These are phyloP conservation scores for Wallemia hederae DNA, from an alignment of 1,284 basidiomycete genomes.

Conservation along the genomic window DNA sequence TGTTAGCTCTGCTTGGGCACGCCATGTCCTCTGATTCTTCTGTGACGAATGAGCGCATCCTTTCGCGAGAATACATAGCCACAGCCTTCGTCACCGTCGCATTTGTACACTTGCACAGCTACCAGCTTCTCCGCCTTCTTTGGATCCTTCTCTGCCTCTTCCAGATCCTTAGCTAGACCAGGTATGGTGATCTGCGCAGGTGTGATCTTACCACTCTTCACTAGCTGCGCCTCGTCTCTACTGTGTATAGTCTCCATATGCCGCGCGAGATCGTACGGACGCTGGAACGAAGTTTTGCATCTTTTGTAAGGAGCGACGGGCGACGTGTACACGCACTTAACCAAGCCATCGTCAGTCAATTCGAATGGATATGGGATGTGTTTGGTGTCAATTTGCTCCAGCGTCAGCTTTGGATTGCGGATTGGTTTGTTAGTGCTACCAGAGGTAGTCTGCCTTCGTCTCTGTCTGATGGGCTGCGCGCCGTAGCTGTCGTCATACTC, in stretches of 20 bases:
- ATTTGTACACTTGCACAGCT: not conserved
- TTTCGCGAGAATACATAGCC: not conserved
- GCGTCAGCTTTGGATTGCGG: not conserved
- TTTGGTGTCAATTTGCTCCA: not conserved
- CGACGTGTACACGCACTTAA: not conserved
- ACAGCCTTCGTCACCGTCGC: not conserved
- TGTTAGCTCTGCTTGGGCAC: not conserved
- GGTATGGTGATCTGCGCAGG: slow-evolving; percentile 3
- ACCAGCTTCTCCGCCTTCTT: slow-evolving; percentile 4
- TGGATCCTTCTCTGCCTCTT: slow-evolving; percentile 4
- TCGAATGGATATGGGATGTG: not conserved
- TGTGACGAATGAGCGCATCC: not conserved
- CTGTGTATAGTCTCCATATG: slow-evolving; percentile 8
- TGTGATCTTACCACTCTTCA: slow-evolving; percentile 6
- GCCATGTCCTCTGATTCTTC: not conserved
- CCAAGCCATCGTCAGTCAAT: not conserved
- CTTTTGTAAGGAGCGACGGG: slow-evolving; percentile 4
- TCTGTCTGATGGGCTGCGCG: not conserved
- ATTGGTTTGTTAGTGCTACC: not conserved
- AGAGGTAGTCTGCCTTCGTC: not conserved
- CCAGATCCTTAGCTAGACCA: slow-evolving; percentile 4
- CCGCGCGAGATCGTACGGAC: slow-evolving; percentile 7
- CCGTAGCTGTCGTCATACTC: not conserved
- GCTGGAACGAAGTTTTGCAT: slow-evolving; percentile 7
- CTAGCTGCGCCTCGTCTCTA: slow-evolving; percentile 6